Evolutionary conservation across 257 asterid genomes (phyloP).

Genomic region (Solanum ossicruentum): DNA sequence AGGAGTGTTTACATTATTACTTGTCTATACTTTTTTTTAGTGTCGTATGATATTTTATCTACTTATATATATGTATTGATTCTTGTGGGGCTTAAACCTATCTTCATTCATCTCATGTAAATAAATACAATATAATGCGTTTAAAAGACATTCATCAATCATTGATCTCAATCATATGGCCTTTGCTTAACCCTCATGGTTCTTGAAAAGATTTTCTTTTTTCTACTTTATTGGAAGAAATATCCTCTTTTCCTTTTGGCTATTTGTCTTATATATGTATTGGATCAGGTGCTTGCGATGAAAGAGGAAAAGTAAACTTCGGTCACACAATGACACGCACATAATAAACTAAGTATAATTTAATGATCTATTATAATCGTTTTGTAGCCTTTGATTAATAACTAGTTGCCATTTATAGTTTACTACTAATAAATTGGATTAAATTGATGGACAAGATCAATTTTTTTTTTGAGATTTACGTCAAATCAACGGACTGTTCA

Average conservation of each 20-base stretch:
- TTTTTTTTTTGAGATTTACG: no score
- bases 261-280: neutral
- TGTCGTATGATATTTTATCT: neutral
- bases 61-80: neutral
- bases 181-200: neutral
- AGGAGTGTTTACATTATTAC: no score
- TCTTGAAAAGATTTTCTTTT: neutral
- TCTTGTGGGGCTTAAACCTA: neutral
- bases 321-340: neutral
- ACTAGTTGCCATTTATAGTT: no score
- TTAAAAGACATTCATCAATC: neutral
- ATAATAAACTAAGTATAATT: neutral
- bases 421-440: no score
- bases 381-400: no score
- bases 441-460: no score
- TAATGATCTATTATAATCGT: no score
- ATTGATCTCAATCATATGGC: neutral
- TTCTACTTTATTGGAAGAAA: neutral
- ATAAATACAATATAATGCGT: neutral
- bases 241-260: neutral
- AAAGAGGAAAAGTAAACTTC: neutral
- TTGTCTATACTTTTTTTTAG: neutral
- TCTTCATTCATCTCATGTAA: neutral
- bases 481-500: no score
- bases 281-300: neutral